These are phyloP conservation scores for Citrus inodora DNA, from an alignment of 345 rosid species.

Conservation along the genomic window DNA sequence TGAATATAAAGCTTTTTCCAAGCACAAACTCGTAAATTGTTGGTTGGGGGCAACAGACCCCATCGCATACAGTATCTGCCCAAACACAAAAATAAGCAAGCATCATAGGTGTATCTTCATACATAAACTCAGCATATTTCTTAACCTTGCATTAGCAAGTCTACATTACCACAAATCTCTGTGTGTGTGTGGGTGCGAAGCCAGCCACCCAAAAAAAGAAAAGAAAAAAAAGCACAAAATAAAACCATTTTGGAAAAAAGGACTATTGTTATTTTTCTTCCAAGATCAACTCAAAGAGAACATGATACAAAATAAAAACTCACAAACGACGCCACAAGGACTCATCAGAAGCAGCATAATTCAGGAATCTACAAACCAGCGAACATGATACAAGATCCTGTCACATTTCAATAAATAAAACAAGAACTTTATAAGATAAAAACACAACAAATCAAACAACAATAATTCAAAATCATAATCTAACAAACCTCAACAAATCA, in stretches of 20 bases:
- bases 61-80: constrained; percentile 82
- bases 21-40: constrained; percentile 61
- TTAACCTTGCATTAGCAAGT: background rate
- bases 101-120: background rate
- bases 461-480: background rate
- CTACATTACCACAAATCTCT: background rate
- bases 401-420: background rate
- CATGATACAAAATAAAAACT: constrained; percentile 23
- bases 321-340: constrained; percentile 94
- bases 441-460: background rate
- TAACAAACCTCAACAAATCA: constrained; percentile 37
- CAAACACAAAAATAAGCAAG: background rate
- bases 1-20: constrained; percentile 96
- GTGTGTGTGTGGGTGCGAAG: background rate
- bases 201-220: background rate
- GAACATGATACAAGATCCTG: constrained; percentile 94
- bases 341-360: constrained; percentile 79
- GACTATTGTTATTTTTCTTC: background rate
- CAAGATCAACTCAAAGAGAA: background rate
- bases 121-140: background rate
- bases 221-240: background rate
- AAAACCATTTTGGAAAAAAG: background rate
- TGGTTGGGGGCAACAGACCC: constrained; percentile 62
- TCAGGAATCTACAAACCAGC: constrained; percentile 69
- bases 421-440: background rate